Evolutionary conservation across 768 basidiomycete species (phyloP), one percentile per base, ranked within the genome.

Genomic region (Kwoniella shandongensis): DNA sequence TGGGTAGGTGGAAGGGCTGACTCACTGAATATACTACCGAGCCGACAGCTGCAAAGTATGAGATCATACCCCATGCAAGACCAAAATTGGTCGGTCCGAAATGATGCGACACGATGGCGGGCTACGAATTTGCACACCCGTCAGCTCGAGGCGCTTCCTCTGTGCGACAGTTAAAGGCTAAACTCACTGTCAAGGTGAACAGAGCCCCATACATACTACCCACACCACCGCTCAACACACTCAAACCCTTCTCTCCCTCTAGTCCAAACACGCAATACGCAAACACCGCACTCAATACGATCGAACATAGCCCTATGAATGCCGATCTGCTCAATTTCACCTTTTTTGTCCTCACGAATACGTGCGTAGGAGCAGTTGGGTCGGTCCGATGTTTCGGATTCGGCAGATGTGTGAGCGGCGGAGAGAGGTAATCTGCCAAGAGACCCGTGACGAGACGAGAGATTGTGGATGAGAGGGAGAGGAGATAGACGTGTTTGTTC

Each of bases 61-160:
- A 73, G 18, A 76, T 52, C 72, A 74, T 73, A 12, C 75, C 75
- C 75, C 75, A 76, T 6, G 75, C 72, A 12, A 76, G 50, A 46
- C 75, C 75, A 47, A 76, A 76, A 48, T 73, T 73, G 5, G 73
- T 73, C 10, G 72, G 58, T 17, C 72, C 75, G 44, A 72, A 76
- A 58, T 76, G 75, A n/a, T 72, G 60, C 15, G 72, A 72, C 20
- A 74, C 66, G 32, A 76, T 70, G 0, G 75, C 75, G 5, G 75
- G 72, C 71, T 72, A 29, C 10, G 17, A 54, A 13, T 54, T 32
- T 32, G 13, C 32, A 32, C 32, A n/a, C n/a, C n/a, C n/a, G 6
- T 32, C 32, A 53, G 51, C 51, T 22, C n/a, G n/a, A n/a, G n/a
- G n/a, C n/a, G n/a, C n/a, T n/a, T n/a, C n/a, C n/a, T n/a, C n/a